Evolutionary conservation across 2,329 filamentous ascomycete species (phyloP).

Genomic region (Fusarium tricinctum): DNA sequence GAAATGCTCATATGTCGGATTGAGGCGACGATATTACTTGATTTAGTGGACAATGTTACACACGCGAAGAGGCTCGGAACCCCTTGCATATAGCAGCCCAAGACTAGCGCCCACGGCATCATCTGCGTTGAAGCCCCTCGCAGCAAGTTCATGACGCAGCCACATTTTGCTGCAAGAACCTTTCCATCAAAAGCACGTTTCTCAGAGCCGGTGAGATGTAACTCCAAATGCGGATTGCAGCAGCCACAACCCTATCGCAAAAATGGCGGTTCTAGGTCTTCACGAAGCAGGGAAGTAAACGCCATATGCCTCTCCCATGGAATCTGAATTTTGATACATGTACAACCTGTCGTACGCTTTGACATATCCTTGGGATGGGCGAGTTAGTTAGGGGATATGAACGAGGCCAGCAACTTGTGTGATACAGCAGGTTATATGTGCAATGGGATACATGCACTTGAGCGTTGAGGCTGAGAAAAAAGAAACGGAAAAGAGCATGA

Average conservation of each 20-base stretch:
- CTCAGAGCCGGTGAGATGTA: slow-evolving; percentile 36
- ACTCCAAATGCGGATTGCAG: slow-evolving; percentile 17
- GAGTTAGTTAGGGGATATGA: slow-evolving; percentile 1
- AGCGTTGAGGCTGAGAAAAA: slow-evolving; percentile 41
- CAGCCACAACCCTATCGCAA: slow-evolving; percentile 11
- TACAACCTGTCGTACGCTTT: slow-evolving; percentile 29
- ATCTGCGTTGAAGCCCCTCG: slow-evolving; percentile 32
- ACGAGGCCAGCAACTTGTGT: slow-evolving; percentile 34
- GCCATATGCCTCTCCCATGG: slow-evolving; percentile 5
- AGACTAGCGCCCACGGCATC: slow-evolving; percentile 10
- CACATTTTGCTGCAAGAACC: slow-evolving; percentile 23
- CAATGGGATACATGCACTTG: slow-evolving; percentile 22
- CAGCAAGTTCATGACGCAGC: slow-evolving; percentile 30
- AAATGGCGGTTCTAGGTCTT: slow-evolving; percentile 6
- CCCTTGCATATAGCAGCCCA: slow-evolving; percentile 37
- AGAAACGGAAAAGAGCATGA: slow-evolving; percentile 33
- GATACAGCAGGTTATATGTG: slow-evolving; percentile 20
- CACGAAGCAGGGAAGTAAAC: slow-evolving; percentile 8
- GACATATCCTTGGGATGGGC: slow-evolving; percentile 10
- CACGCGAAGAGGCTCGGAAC: slow-evolving; percentile 26
- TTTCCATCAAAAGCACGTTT: slow-evolving; percentile 31
- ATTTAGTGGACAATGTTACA: slow-evolving; percentile 23
- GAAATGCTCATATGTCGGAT: slow-evolving; percentile 13
- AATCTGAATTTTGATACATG: slow-evolving; percentile 32
- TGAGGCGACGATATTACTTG: background rate